These are phyloP conservation scores for Lodderomyces margitis DNA, from an alignment of 1,139 yeast species.

Conservation along the genomic window DNA sequence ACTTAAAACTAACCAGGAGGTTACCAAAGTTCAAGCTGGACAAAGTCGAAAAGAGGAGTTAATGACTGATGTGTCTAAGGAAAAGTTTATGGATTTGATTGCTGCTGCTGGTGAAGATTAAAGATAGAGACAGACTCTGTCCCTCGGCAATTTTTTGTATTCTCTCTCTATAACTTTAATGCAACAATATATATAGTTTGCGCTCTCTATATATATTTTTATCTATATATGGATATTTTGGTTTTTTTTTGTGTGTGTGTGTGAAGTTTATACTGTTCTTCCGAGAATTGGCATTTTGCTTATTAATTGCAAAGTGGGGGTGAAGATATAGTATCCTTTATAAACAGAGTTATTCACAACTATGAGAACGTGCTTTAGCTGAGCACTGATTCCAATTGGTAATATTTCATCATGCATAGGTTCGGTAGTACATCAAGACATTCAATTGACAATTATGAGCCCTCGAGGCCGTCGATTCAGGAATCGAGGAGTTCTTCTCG, in stretches of 20 bases:
- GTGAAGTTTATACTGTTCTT: neutral
- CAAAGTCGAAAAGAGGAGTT: constrained; percentile 54
- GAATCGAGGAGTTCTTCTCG: neutral
- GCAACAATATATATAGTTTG: too few relatives aligned
- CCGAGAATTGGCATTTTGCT: neutral
- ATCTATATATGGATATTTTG: too few relatives aligned
- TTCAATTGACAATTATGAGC: neutral
- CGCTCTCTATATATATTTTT: too few relatives aligned
- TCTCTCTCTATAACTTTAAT: neutral
- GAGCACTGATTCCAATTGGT: neutral
- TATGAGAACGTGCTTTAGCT: neutral
- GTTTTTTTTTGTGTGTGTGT: too few relatives aligned
- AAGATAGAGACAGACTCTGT: too few relatives aligned
- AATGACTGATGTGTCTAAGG: constrained; percentile 81
- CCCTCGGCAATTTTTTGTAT: neutral
- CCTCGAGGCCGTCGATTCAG: neutral
- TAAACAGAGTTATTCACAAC: neutral
- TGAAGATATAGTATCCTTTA: neutral
- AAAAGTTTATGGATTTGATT: constrained; percentile 83
- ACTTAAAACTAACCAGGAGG: constrained; percentile 49
- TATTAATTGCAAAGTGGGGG: neutral
- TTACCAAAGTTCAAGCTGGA: constrained; percentile 37
- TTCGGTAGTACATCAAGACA: neutral
- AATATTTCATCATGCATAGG: neutral
- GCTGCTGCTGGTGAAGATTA: constrained; percentile 63